Evolutionary conservation across 768 basidiomycete species (phyloP), one percentile per base, ranked within the genome.

Genomic region (Psilocybe tampanensis): DNA sequence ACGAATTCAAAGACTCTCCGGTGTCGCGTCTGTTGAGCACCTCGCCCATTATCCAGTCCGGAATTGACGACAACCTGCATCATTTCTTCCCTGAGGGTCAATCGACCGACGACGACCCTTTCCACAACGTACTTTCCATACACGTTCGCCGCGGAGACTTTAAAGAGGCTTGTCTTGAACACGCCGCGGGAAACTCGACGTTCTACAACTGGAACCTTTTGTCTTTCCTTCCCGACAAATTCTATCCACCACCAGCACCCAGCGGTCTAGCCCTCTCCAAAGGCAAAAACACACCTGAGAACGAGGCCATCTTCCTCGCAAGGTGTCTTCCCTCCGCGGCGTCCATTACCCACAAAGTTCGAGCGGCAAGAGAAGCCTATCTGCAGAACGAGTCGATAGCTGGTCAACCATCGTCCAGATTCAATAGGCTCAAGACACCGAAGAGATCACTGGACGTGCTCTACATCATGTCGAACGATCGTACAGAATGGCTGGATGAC

Each of bases 101-200:
- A n/a, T 47, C 68, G 58, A 53, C 69, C 70, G 19, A 61, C 60
- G 26, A 65, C 42, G 50, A 73, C 59, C 76, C 67, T 51, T 86
- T 69, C 66, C 75, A 66, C 67, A 72, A 70, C 44, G 76, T 81
- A 64, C 67, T 84, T 39, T 82, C 81, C 0, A 70, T 83, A 47
- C 83, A 84, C 60, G 63, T 82, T 8, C 76, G 84, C 17, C 75
- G 84, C 18, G 83, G 83, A 5, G 83, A 84, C 66, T 85, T 71
- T 63, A 70, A 77, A 50, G 66, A 74, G 26, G 72, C 74, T 0
- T 84, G 83, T 61, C 44, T 70, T 6, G 61, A 69, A 24, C 74
- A 82, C 19, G 76, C 77, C 7, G 69, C 64, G 18, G 76, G 72
- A 70, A 75, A 74, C 44, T 72, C 78, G 41, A 76, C 72, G 1